Conservation (phyloP, 1,284 basidiomycete genomes). For the Lignosus rhinocerotis region DNA sequence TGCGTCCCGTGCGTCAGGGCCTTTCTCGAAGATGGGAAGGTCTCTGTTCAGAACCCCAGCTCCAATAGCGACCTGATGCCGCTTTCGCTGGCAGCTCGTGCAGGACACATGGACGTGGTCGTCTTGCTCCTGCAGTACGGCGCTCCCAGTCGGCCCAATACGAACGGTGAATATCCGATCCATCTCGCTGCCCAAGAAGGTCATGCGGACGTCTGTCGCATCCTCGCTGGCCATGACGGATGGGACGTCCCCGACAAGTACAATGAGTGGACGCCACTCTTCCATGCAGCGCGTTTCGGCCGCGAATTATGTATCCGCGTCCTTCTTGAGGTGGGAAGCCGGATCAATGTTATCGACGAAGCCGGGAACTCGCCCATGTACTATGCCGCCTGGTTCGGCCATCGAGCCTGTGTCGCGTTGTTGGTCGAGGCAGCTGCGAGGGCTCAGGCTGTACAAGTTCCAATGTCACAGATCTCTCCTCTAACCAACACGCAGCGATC, state of each 20-base stretch:
- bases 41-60: slow-evolving; percentile 56
- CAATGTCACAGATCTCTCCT: slow-evolving; percentile 29
- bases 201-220: slow-evolving; percentile 78
- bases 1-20: slow-evolving; percentile 80
- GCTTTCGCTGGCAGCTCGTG: slow-evolving; percentile 88
- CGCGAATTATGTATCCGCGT: slow-evolving; percentile 76
- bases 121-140: slow-evolving; percentile 76
- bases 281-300: slow-evolving; percentile 93
- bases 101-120: slow-evolving; percentile 87
- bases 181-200: slow-evolving; percentile 98
- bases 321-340: slow-evolving; percentile 79
- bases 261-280: slow-evolving; percentile 97
- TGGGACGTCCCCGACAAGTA: slow-evolving; percentile 95
- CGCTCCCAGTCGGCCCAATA: slow-evolving; percentile 83
- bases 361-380: slow-evolving; percentile 85
- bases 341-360: slow-evolving; percentile 81
- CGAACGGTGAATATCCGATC: slow-evolving; percentile 94
- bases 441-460: slow-evolving; percentile 18
- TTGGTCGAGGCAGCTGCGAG: slow-evolving; percentile 56
- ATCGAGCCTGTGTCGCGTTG: slow-evolving; percentile 76
- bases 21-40: slow-evolving; percentile 69
- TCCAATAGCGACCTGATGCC: slow-evolving; percentile 79
- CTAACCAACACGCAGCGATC: slow-evolving; percentile 35
- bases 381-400: slow-evolving; percentile 98
- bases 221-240: slow-evolving; percentile 77